Conservation (phyloP, 2,329 filamentous ascomycete genomes). For the Trichoderma sp. region DNA sequence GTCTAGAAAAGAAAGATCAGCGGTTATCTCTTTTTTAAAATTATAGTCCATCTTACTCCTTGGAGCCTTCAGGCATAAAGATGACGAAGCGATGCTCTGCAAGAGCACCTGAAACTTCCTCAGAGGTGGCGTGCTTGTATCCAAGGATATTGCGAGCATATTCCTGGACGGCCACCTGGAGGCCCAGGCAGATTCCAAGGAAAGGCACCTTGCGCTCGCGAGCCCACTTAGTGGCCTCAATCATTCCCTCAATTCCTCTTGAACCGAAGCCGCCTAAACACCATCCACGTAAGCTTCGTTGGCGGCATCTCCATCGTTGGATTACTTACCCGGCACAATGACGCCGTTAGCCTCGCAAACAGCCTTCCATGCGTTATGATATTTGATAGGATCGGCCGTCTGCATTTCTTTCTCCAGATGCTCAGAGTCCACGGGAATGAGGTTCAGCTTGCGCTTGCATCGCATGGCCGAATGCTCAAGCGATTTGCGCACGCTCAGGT, state of each 20-base stretch:
- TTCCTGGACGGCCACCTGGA: slow-evolving; percentile 93
- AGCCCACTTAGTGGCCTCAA: slow-evolving; percentile 82
- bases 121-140: slow-evolving; percentile 57
- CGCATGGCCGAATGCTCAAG: slow-evolving; percentile 91
- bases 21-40: background rate
- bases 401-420: slow-evolving; percentile 72
- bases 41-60: slow-evolving; percentile 37
- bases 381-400: slow-evolving; percentile 66
- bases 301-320: background rate
- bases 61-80: slow-evolving; percentile 79
- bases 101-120: slow-evolving; percentile 52
- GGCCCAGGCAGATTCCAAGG: slow-evolving; percentile 86
- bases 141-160: slow-evolving; percentile 76
- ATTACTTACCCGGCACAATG: slow-evolving; percentile 32
- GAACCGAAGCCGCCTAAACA: slow-evolving; percentile 68
- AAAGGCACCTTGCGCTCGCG: slow-evolving; percentile 79
- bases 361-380: slow-evolving; percentile 82
- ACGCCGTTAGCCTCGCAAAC: slow-evolving; percentile 70
- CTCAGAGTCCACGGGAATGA: slow-evolving; percentile 83
- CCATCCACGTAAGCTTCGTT: background rate
- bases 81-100: slow-evolving; percentile 72
- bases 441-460: slow-evolving; percentile 74
- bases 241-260: slow-evolving; percentile 87
- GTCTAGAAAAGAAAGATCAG: background rate
- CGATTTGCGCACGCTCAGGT: slow-evolving; percentile 76